phyloP scores from a whole-genome alignment of 345 rosid genomes.

The Hibiscus tridactylites region DNA sequence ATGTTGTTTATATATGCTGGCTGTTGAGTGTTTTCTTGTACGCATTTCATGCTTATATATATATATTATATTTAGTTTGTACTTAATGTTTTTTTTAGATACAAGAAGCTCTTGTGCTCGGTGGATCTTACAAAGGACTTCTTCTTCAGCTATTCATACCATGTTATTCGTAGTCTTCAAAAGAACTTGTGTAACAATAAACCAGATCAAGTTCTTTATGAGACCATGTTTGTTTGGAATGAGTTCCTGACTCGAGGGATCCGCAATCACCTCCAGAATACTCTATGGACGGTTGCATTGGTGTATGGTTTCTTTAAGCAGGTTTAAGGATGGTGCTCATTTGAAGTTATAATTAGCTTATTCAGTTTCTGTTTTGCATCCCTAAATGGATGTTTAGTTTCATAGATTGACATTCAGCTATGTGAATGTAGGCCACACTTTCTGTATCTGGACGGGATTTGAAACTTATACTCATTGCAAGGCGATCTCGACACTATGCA shows the following conservation, averaged over 20 bases:
- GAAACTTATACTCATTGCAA: conserved; percentile 76
- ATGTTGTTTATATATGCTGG: no score
- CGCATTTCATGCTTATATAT: not conserved
- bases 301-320: conserved; percentile 95
- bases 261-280: conserved; percentile 81
- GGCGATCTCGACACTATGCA: conserved; percentile 97
- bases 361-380: not conserved
- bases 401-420: conserved; percentile 13
- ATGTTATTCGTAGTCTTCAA: conserved; percentile 87
- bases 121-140: conserved; percentile 98
- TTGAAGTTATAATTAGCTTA: conserved; percentile 4
- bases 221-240: conserved; percentile 98
- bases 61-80: not conserved
- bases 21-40: not conserved
- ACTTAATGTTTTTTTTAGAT: conserved; percentile 41
- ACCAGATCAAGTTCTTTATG: conserved; percentile 62
- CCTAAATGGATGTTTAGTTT: not conserved
- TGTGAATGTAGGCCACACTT: conserved; percentile 54
- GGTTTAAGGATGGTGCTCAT: conserved; percentile 45
- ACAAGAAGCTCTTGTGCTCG: conserved; percentile 84
- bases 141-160: conserved; percentile 96
- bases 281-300: conserved; percentile 94
- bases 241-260: conserved; percentile 89
- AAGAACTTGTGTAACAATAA: conserved; percentile 59
- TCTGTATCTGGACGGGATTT: conserved; percentile 71